Evolutionary conservation across 805 yeast species (phyloP).

Genomic region (Candida ipomoeae): DNA sequence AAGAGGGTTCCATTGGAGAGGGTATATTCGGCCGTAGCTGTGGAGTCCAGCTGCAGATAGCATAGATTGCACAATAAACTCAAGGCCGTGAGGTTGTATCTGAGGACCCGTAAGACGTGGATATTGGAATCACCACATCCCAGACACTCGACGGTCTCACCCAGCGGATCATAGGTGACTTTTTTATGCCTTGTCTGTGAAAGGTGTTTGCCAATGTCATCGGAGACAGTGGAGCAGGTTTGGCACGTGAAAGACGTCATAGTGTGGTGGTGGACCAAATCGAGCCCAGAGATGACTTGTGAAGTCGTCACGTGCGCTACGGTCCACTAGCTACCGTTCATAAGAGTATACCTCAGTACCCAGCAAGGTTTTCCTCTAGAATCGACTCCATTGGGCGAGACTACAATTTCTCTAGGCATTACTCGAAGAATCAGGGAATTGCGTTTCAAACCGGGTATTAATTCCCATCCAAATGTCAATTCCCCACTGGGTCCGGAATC

Average conservation of each 20-base stretch:
- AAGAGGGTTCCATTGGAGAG: conserved; percentile 55
- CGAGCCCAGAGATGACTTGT: background rate
- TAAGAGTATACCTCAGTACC: too few species aligned
- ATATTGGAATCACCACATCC: conserved; percentile 52
- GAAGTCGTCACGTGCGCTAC: background rate
- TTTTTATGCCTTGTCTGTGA: conserved; percentile 50
- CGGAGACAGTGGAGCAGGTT: conserved; percentile 39
- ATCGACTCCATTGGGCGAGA: too few species aligned
- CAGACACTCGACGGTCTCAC: conserved; percentile 50
- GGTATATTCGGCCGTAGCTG: conserved; percentile 48
- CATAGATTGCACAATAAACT: conserved; percentile 46
- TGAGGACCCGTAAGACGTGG: conserved; percentile 46
- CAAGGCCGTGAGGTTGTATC: conserved; percentile 57
- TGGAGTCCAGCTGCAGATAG: conserved; percentile 26
- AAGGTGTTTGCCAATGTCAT: conserved; percentile 50
- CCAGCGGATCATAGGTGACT: conserved; percentile 24
- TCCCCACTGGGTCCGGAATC: too few species aligned
- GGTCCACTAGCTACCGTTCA: background rate
- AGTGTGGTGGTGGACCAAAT: background rate
- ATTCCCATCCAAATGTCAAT: too few species aligned
- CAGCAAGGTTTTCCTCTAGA: too few species aligned
- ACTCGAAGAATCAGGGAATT: too few species aligned
- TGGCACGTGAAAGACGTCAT: conserved; percentile 34
- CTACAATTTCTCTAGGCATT: too few species aligned
- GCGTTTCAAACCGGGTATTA: too few species aligned